These are phyloP conservation scores for Lactarius sanguifluus DNA, from an alignment of 768 basidiomycete genomes.

Conservation along the genomic window DNA sequence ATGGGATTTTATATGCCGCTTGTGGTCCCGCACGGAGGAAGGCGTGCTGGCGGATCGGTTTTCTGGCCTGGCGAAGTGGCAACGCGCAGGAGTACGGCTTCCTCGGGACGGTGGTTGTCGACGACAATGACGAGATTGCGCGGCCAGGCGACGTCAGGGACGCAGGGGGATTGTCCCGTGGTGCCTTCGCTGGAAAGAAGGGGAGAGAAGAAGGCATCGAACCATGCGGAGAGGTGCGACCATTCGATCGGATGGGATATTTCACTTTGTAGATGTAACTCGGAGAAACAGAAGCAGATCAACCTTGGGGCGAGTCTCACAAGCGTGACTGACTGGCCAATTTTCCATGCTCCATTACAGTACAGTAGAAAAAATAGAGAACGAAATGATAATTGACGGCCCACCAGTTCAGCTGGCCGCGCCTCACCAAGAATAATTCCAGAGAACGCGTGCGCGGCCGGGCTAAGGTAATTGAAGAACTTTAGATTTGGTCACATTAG, in stretches of 20 bases:
- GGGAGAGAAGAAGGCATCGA: slow-evolving; percentile 22
- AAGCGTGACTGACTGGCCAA: not conserved
- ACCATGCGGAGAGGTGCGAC: slow-evolving; percentile 41
- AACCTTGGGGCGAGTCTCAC: not conserved
- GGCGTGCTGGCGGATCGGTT: slow-evolving; percentile 48
- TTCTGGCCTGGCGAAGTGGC: slow-evolving; percentile 31
- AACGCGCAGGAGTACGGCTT: slow-evolving; percentile 30
- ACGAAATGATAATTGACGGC: too few species aligned
- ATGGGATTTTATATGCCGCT: slow-evolving; percentile 31
- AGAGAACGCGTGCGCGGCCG: too few species aligned
- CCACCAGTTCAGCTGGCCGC: too few species aligned
- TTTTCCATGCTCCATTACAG: too few species aligned
- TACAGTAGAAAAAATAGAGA: too few species aligned
- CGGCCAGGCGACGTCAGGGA: slow-evolving; percentile 23
- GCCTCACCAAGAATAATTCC: too few species aligned
- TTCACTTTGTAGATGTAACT: slow-evolving; percentile 26
- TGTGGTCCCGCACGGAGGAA: slow-evolving; percentile 47
- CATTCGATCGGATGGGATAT: slow-evolving; percentile 36
- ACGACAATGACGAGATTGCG: slow-evolving; percentile 33
- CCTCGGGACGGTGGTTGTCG: slow-evolving; percentile 39
- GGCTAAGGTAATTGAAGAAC: too few species aligned
- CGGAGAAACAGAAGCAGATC: too few species aligned
- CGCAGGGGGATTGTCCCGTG: slow-evolving; percentile 33
- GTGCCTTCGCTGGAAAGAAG: slow-evolving; percentile 42
- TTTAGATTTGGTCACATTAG: too few species aligned